phyloP scores from a whole-genome alignment of 768 basidiomycete genomes.

The Kwoniella heveanensis region DNA sequence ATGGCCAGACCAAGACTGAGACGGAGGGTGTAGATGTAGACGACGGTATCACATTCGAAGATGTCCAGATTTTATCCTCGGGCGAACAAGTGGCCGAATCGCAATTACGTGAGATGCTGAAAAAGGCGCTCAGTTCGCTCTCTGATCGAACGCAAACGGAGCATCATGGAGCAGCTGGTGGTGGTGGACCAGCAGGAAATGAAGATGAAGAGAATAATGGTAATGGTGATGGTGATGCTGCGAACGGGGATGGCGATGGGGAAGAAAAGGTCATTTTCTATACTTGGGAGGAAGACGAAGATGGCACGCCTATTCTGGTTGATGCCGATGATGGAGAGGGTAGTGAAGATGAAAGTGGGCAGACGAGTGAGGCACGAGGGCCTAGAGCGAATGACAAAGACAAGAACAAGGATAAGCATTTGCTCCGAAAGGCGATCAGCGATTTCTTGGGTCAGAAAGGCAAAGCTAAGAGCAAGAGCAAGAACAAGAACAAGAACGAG shows the following conservation, averaged over 20 bases:
- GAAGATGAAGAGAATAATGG: no score
- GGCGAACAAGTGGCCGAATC: slow-evolving; percentile 14
- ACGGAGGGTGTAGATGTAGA: neutral
- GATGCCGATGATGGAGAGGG: slow-evolving; percentile 17
- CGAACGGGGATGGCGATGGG: neutral
- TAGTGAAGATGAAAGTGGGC: neutral
- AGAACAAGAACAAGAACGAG: slow-evolving; percentile 10
- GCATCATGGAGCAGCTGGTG: neutral
- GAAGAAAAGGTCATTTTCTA: slow-evolving; percentile 19
- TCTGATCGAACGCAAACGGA: neutral
- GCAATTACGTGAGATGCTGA: slow-evolving; percentile 22
- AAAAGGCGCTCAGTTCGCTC: slow-evolving; percentile 25
- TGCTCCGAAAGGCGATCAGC: slow-evolving; percentile 28
- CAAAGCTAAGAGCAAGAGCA: neutral
- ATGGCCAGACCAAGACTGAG: no score
- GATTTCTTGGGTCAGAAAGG: slow-evolving; percentile 16
- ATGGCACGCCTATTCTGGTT: slow-evolving; percentile 17
- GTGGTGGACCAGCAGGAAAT: no score
- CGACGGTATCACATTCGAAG: slow-evolving; percentile 1
- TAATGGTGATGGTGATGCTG: no score
- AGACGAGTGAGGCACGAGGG: neutral
- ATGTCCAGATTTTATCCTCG: slow-evolving; percentile 12
- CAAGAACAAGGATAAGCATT: slow-evolving; percentile 16
- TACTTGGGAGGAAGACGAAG: slow-evolving; percentile 27
- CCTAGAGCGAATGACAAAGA: slow-evolving; percentile 9